A percentile compares a stretch with the other conserved stretches of the same genome.
Conservation (phyloP, 148 eudicot species). For the Pouteria glomerata region DNA sequence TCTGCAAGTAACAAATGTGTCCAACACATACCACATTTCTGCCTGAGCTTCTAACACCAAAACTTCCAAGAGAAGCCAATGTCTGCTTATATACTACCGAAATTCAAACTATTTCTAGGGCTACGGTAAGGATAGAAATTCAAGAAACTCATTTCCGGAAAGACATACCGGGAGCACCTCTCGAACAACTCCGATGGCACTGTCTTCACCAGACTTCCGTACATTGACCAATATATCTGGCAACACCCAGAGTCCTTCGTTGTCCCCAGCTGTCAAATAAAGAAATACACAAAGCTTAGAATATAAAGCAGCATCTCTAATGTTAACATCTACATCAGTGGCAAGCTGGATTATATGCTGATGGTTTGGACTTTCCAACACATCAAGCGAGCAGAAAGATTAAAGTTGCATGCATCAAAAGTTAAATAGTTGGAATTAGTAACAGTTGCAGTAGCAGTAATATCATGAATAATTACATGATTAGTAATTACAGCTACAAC, state of each 20-base stretch:
- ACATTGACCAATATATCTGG: constrained; percentile 91
- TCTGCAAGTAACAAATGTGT: too few species aligned
- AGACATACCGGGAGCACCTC: constrained; percentile 82
- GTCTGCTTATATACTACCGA: too few species aligned
- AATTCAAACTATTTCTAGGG: background rate
- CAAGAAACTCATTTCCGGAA: background rate
- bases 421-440: background rate
- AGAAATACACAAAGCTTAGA: background rate
- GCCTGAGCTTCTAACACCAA: too few species aligned
- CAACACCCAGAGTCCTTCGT: constrained; percentile 73
- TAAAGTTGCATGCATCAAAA: background rate
- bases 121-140: background rate
- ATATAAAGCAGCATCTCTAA: background rate
- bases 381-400: background rate
- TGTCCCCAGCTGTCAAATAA: constrained; percentile 65
- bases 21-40: too few species aligned
- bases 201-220: constrained; percentile 69
- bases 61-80: too few species aligned
- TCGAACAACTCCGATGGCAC: constrained; percentile 60
- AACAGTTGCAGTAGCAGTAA: background rate
- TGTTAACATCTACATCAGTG: background rate
- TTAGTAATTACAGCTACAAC: background rate
- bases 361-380: background rate
- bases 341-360: background rate
- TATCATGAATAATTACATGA: background rate